phyloP scores from a whole-genome alignment of 306 rosid genomes.

The Vigna hirtella region DNA sequence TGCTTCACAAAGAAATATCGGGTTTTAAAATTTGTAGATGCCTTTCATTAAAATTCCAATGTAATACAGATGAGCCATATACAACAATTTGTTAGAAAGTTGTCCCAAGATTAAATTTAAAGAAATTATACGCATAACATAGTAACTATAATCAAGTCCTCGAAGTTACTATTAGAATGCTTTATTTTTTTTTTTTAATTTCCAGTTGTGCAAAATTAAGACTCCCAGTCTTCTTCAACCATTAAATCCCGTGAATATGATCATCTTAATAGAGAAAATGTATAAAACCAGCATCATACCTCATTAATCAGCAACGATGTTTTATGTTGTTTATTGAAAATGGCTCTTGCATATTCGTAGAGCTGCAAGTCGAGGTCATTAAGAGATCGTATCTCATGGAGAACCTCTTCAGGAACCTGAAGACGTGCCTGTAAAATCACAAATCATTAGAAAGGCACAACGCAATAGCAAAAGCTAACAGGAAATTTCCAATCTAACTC shows the following conservation, averaged over 20 bases:
- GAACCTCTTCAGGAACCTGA: conserved; percentile 66
- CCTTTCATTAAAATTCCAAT: conserved; percentile 12
- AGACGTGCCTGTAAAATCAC: conserved; percentile 74
- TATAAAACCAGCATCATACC: conserved; percentile 55
- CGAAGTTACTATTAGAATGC: not conserved
- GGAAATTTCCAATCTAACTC: conserved; percentile 23
- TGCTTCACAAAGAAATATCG: conserved; percentile 5
- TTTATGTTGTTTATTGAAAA: conserved; percentile 69
- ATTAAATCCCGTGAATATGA: not conserved
- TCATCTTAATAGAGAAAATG: conserved; percentile 12
- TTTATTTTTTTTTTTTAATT: not conserved
- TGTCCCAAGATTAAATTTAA: conserved; percentile 15
- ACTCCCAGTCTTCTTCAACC: not conserved
- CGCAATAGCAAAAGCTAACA: conserved; percentile 32
- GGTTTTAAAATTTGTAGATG: not conserved
- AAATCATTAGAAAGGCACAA: conserved; percentile 23
- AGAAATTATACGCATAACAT: conserved; percentile 5
- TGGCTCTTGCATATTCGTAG: conserved; percentile 68
- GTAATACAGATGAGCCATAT: conserved; percentile 2
- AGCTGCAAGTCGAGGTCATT: conserved; percentile 92
- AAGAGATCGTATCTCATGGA: conserved; percentile 67
- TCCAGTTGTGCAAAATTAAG: conserved; percentile 18
- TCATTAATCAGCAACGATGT: conserved; percentile 45
- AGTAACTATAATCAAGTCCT: conserved; percentile 11
- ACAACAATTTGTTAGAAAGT: conserved; percentile 16